phyloP scores from a whole-genome alignment of 768 basidiomycete genomes.

The Exsudoporus frostii region DNA sequence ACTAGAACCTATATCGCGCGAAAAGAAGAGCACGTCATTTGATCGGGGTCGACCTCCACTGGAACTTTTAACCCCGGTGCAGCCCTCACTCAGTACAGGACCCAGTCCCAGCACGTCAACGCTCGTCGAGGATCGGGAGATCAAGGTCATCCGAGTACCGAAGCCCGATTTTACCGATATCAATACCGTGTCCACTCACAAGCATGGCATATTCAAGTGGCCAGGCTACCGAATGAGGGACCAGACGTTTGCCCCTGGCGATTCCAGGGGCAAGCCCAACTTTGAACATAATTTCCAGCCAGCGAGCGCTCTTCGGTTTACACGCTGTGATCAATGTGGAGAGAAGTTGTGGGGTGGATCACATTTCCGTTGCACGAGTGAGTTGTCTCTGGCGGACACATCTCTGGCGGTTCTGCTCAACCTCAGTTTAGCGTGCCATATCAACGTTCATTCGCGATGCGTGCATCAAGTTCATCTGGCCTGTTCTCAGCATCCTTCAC shows the following conservation, averaged over 20 bases:
- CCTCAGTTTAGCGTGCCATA: slow-evolving; percentile 61
- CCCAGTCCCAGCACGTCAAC: slow-evolving; percentile 20
- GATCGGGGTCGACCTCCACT: slow-evolving; percentile 20
- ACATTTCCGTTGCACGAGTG: slow-evolving; percentile 87
- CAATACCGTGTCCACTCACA: slow-evolving; percentile 48
- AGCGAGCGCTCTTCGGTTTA: slow-evolving; percentile 81
- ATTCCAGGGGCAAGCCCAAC: slow-evolving; percentile 39
- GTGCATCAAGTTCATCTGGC: slow-evolving; percentile 58
- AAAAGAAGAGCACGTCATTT: slow-evolving; percentile 30
- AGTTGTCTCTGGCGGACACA: slow-evolving; percentile 30
- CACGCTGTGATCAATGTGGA: slow-evolving; percentile 91
- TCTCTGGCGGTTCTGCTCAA: slow-evolving; percentile 2
- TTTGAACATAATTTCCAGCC: slow-evolving; percentile 87
- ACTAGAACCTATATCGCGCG: slow-evolving; percentile 10
- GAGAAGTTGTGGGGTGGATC: slow-evolving; percentile 99
- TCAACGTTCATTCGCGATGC: slow-evolving; percentile 88
- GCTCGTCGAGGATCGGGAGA: slow-evolving; percentile 28
- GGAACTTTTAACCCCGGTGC: slow-evolving; percentile 6
- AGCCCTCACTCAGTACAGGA: slow-evolving; percentile 16
- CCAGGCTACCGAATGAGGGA: slow-evolving; percentile 56
- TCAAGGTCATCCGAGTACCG: slow-evolving; percentile 26
- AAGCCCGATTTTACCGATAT: slow-evolving; percentile 37
- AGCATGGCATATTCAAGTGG: slow-evolving; percentile 70
- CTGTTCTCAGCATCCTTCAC: slow-evolving; percentile 56
- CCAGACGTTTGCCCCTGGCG: slow-evolving; percentile 32